These are phyloP conservation scores for Aspergillus fijiensis DNA, from an alignment of 2,329 filamentous ascomycete genomes.

Conservation along the genomic window DNA sequence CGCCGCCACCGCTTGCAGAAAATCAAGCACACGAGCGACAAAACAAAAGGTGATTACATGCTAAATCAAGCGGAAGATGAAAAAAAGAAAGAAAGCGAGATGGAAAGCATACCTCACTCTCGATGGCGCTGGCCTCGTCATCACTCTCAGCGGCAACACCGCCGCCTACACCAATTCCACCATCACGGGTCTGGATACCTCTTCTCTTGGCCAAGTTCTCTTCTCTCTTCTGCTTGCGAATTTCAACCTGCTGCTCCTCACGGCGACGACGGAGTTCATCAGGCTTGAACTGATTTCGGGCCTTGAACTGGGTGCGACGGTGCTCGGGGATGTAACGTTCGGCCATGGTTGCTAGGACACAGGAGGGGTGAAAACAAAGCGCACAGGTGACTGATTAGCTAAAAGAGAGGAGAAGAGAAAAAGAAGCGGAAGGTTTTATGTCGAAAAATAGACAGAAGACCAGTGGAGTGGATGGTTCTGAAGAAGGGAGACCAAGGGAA, in stretches of 20 bases:
- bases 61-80: constrained; percentile 19
- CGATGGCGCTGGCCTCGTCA: constrained; percentile 91
- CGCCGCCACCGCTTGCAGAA: background rate
- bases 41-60: constrained; percentile 1
- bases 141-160: constrained; percentile 90
- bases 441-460: constrained; percentile 8
- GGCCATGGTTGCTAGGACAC: constrained; percentile 67
- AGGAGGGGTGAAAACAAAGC: constrained; percentile 32
- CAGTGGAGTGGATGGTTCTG: constrained; percentile 6
- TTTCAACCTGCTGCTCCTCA: constrained; percentile 99
- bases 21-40: background rate
- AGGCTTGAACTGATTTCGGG: constrained; percentile 98
- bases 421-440: constrained; percentile 10
- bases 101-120: constrained; percentile 77
- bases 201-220: constrained; percentile 98
- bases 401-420: constrained; percentile 19
- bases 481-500: constrained; percentile 3
- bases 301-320: constrained; percentile 99
- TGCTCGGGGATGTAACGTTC: constrained; percentile 99
- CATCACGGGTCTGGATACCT: constrained; percentile 81
- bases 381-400: constrained; percentile 21
- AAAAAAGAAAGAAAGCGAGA: constrained; percentile 20
- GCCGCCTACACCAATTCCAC: constrained; percentile 53
- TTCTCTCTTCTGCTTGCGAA: constrained; percentile 96
- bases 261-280: constrained; percentile 97